Evolutionary conservation across 2,329 filamentous ascomycete species (phyloP).

Genomic region (Keithomyces neogunnii): DNA sequence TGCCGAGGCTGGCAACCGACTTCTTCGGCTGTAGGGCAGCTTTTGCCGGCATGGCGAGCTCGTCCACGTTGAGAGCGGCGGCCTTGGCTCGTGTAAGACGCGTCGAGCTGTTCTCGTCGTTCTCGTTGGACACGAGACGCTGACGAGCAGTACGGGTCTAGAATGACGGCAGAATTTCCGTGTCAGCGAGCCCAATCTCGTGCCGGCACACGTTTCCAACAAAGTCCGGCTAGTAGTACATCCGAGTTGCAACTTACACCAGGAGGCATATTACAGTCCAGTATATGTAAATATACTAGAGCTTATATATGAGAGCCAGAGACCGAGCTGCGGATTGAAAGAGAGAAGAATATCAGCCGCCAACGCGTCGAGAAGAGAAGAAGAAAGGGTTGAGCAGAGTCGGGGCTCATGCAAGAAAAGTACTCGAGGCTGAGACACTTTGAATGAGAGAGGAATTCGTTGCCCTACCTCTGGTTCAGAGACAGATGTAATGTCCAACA

Average conservation of each 20-base stretch:
- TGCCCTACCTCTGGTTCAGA: slow-evolving; percentile 26
- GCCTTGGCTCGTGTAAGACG: slow-evolving; percentile 91
- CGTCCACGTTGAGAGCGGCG: slow-evolving; percentile 61
- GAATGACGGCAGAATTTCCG: background rate
- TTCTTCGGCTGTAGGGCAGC: slow-evolving; percentile 67
- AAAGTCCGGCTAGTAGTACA: background rate
- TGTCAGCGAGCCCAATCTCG: slow-evolving; percentile 8
- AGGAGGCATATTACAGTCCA: slow-evolving; percentile 26
- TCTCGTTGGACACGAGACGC: slow-evolving; percentile 79
- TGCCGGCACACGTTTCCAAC: slow-evolving; percentile 47
- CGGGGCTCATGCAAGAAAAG: slow-evolving; percentile 9
- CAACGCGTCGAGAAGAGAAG: slow-evolving; percentile 11
- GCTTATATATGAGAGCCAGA: slow-evolving; percentile 10
- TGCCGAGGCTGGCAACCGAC: slow-evolving; percentile 39
- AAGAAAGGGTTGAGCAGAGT: slow-evolving; percentile 4
- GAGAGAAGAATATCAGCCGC: slow-evolving; percentile 9
- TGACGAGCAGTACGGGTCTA: slow-evolving; percentile 63
- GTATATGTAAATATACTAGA: slow-evolving; percentile 11
- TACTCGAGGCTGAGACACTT: slow-evolving; percentile 20
- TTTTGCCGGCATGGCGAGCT: slow-evolving; percentile 46
- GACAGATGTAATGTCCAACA: slow-evolving; percentile 21
- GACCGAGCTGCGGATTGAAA: slow-evolving; percentile 8
- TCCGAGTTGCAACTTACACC: slow-evolving; percentile 17
- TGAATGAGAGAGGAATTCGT: slow-evolving; percentile 18
- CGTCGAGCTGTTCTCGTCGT: slow-evolving; percentile 84